Conservation (phyloP, 805 yeast genomes). For the Metschnikowia chrysomelidarum region DNA sequence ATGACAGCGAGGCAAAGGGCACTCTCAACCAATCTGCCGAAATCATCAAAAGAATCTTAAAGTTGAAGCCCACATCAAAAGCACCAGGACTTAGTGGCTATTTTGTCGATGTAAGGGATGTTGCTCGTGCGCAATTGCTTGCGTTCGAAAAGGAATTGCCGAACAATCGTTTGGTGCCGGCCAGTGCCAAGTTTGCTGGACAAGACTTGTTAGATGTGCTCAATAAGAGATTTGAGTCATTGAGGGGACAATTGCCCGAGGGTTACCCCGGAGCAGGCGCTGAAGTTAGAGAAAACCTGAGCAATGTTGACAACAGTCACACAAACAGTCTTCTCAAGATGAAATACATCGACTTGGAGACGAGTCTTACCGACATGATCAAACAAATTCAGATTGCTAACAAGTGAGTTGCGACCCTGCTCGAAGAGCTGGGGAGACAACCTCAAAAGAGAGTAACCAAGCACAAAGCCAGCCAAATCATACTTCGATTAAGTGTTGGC, state of each 20-base stretch:
- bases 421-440: too few species aligned
- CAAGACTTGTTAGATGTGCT: constrained; percentile 36
- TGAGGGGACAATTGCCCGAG: constrained; percentile 44
- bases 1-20: constrained; percentile 28
- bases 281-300: constrained; percentile 19
- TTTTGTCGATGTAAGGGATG: constrained; percentile 24
- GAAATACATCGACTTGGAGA: constrained; percentile 36
- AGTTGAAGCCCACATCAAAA: constrained; percentile 21
- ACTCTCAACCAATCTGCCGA: constrained; percentile 35
- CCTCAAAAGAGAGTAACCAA: too few species aligned
- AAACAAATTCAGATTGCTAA: constrained; percentile 33
- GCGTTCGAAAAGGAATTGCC: constrained; percentile 18
- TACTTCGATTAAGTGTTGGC: too few species aligned
- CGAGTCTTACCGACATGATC: constrained; percentile 43
- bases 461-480: too few species aligned
- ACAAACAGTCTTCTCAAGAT: constrained; percentile 39
- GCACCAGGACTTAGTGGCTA: constrained; percentile 26
- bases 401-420: too few species aligned
- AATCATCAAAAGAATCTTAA: constrained; percentile 40
- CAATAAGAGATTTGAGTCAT: constrained; percentile 34
- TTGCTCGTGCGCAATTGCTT: constrained; percentile 19
- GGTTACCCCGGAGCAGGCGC: constrained; percentile 38
- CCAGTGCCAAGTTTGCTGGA: constrained; percentile 23
- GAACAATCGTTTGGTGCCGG: constrained; percentile 31
- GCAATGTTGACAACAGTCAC: constrained; percentile 34